Evolutionary conservation across 352 stramenopile genomes (phyloP), one percentile per base, ranked within the genome.

Genomic region (Globisporangium alternatum): DNA sequence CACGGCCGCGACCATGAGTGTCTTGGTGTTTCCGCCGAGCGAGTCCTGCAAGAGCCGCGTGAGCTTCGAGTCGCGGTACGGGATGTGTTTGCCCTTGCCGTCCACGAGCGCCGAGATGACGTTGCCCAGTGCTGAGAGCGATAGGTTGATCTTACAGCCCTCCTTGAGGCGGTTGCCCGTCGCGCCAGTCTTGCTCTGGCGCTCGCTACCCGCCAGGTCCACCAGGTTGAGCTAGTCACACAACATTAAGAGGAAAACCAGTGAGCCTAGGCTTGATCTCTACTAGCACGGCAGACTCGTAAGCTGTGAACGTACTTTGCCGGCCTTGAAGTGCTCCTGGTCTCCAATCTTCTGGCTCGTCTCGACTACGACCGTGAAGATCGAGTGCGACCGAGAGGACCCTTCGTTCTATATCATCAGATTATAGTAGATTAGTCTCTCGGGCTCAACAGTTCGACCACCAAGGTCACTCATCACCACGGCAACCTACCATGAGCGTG

Each of bases 21-120:
- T 98, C 60, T 95, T 96, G 3, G 82, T 92, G 64, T 96, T 97
- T 25, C 86, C 89, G 28, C 89, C 88, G 3, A 97, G 66, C 57
- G 81, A 90, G 67, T 98, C 91, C 52, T 96, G 83, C 35, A 98
- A 77, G 8, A 98, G 67, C 43, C 95, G 79, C 19, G 94, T 98
- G 47, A 98, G 75, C 71, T 98, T 98, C 5, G 89, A 97, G 67
- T 98, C 95, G 19, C 97, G 87, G 64, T 99, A 99, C 13, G 97
- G 96, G 37, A 99, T 86, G 64, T 98, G 91, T 2, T 91, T 93
- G 53, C 81, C 81, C 55, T 96, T 96, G 57, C 84, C 86, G 59
- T 94, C 86, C 15, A 93, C 87, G 5, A 96, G 77, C 25, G 86
- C 88, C 21, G 84, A 92, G 63, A 96, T 96, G 44, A 96, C 88